Conservation (phyloP, 2,329 filamentous ascomycete genomes). For the Thermochaetoides dissita region DNA sequence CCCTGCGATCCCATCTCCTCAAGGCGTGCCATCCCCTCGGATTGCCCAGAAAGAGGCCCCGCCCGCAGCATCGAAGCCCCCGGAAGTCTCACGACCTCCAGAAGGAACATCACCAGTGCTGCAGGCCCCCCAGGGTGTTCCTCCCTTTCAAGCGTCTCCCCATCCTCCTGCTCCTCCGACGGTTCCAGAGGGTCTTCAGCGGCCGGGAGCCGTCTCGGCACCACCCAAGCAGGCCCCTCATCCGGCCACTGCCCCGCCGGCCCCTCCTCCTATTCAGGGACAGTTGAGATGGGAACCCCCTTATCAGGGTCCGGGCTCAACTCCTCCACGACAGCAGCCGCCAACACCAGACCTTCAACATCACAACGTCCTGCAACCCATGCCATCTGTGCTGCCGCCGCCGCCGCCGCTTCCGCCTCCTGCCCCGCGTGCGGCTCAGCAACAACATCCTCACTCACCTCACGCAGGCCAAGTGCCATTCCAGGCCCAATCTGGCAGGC, state of each 20-base stretch:
- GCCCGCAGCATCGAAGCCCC: background rate
- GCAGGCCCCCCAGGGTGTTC: slow-evolving; percentile 25
- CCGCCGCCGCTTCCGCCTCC: background rate
- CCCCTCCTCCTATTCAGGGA: slow-evolving; percentile 18
- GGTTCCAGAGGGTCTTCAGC: slow-evolving; percentile 20
- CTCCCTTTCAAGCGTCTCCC: slow-evolving; percentile 19
- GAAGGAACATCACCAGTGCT: slow-evolving; percentile 20
- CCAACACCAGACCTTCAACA: slow-evolving; percentile 1
- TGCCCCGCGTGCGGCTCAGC: slow-evolving; percentile 6
- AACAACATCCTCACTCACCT: slow-evolving; percentile 2
- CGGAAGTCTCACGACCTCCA: slow-evolving; percentile 8
- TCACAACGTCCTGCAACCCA: background rate
- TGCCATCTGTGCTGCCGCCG: too few relatives aligned
- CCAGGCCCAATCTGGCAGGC: slow-evolving; percentile 10
- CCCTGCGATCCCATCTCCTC: slow-evolving; percentile 4
- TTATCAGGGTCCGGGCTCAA: slow-evolving; percentile 20
- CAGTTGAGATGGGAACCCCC: slow-evolving; percentile 28
- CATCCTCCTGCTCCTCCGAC: slow-evolving; percentile 16
- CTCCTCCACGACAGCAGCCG: slow-evolving; percentile 1
- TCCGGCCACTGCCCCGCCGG: slow-evolving; percentile 10
- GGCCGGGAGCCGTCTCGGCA: slow-evolving; percentile 20
- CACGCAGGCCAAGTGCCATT: slow-evolving; percentile 3
- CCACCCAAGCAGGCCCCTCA: slow-evolving; percentile 15
- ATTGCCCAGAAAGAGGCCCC: slow-evolving; percentile 4
- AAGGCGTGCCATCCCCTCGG: slow-evolving; percentile 8